These are phyloP conservation scores for Calonectria hawksworthii DNA, from an alignment of 2,329 filamentous ascomycete genomes.

Conservation along the genomic window DNA sequence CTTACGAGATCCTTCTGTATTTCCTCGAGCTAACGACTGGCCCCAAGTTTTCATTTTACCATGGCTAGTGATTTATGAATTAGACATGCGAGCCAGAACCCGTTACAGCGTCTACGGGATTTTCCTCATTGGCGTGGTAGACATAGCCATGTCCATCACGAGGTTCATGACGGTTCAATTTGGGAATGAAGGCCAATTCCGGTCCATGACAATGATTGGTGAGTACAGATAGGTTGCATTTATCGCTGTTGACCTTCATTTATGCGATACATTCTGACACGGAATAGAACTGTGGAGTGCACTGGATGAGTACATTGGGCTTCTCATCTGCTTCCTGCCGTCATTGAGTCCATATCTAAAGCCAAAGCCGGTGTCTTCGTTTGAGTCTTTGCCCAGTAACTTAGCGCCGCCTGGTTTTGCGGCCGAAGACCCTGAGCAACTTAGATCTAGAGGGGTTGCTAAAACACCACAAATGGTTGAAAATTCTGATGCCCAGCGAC, in stretches of 20 bases:
- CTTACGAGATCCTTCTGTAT: accelerated
- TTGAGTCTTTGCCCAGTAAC: neutral
- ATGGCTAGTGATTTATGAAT: neutral
- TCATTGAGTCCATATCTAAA: neutral
- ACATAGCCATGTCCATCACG: neutral
- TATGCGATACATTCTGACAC: too few relatives aligned
- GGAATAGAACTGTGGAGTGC: neutral
- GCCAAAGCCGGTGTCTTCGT: neutral
- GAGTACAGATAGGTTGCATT: neutral
- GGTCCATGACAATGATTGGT: neutral
- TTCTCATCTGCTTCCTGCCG: neutral
- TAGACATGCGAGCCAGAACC: neutral
- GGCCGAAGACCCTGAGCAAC: neutral
- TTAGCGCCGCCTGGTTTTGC: neutral
- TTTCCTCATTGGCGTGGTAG: neutral
- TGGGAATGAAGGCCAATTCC: neutral
- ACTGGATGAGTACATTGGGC: neutral
- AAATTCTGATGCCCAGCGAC: neutral
- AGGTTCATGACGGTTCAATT: conserved; percentile 1
- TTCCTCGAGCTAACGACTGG: neutral
- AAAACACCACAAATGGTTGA: neutral
- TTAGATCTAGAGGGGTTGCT: neutral
- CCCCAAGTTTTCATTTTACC: neutral
- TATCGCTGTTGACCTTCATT: neutral
- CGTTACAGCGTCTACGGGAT: neutral